Evolutionary conservation across 345 rosid species (phyloP).

Genomic region (Camelina hispida): DNA sequence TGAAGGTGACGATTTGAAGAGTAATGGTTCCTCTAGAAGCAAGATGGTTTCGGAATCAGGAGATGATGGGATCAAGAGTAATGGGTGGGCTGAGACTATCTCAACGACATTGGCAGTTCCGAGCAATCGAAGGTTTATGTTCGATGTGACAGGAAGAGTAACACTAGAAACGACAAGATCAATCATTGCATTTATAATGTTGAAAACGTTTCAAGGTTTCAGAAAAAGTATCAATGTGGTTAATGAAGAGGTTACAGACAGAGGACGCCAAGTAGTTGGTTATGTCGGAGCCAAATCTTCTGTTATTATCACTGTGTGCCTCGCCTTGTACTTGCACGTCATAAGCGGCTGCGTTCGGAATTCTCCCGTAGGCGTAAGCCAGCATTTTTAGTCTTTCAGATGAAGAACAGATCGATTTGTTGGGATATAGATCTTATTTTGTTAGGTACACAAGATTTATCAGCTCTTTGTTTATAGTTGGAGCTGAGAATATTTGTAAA

Average conservation of each 20-base stretch:
- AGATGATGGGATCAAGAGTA: constrained; percentile 44
- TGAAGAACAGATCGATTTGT: constrained; percentile 13
- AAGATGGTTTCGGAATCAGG: constrained; percentile 30
- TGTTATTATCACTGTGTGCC: constrained; percentile 70
- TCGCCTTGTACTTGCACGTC: constrained; percentile 80
- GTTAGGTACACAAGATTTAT: constrained; percentile 38
- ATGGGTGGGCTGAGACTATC: constrained; percentile 62
- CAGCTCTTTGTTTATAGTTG: constrained; percentile 39
- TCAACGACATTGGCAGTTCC: constrained; percentile 74
- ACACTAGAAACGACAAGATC: constrained; percentile 76
- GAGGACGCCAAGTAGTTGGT: constrained; percentile 69
- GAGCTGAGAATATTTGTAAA: constrained; percentile 32
- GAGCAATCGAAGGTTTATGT: constrained; percentile 72
- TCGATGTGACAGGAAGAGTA: constrained; percentile 93
- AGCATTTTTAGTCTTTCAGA: constrained; percentile 32
- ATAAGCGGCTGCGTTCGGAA: constrained; percentile 32
- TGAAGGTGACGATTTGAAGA: constrained; percentile 27
- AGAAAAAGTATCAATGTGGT: constrained; percentile 54
- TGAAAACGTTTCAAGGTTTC: constrained; percentile 67
- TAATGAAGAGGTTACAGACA: constrained; percentile 62
- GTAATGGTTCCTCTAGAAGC: constrained; percentile 29
- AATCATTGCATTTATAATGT: constrained; percentile 56
- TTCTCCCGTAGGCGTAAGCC: constrained; percentile 38
- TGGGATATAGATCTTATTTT: constrained; percentile 17
- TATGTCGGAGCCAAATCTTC: constrained; percentile 76